Base-by-base conservation (phyloP, 2,329 filamentous ascomycete genomes). In the Diaporthe sp. region DNA sequence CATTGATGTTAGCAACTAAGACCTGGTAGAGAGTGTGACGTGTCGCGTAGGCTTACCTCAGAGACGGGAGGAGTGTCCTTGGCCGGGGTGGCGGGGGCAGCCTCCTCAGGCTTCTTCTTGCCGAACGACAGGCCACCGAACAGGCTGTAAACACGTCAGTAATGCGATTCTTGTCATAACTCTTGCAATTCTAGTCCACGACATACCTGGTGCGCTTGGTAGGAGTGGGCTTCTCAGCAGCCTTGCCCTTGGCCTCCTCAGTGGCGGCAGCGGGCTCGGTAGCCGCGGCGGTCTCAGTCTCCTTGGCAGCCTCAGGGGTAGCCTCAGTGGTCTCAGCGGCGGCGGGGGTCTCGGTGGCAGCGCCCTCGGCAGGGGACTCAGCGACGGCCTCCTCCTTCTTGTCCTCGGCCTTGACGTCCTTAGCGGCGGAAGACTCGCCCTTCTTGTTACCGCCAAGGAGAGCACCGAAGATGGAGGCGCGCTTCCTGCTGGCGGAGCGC, bases 401-500 rank as follows among this genome's bases (percentile, higher is more conserved):
- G 71, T 79, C 79, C 52, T 79, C 81, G 55, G 77, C 76, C 77
- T 79, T 77, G 73, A 81, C 85, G 73, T 85, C 84, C 77, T 84
- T 83, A 15, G 55, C 33, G 2, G 57, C 25, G 81, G 84, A 84
- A 75, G 86, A 84, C 77, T 84, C 86, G 80, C 82, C 82, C 78
- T 81, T 81, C 74, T 88, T 87, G 85, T 90, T 91, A 85, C 90
- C 89, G 80, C 88, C 86, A 9, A 88, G 82, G 77, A 92, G 86
- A 79, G 81, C 85, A 78, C 88, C 89, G 80, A 93, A 92, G 85
- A 92, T 89, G 72, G 91, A 92, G 61, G 86, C 84, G 70, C 91
- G 91, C 90, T 93, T 93, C 81, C 89, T 89, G 82, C 90, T 92
- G 68, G 88, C 87, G 78, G 90, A 92, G 77, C 88, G 89, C 87